Base-by-base conservation (phyloP, 331 rosid species). In the Malus hybrid region DNA sequence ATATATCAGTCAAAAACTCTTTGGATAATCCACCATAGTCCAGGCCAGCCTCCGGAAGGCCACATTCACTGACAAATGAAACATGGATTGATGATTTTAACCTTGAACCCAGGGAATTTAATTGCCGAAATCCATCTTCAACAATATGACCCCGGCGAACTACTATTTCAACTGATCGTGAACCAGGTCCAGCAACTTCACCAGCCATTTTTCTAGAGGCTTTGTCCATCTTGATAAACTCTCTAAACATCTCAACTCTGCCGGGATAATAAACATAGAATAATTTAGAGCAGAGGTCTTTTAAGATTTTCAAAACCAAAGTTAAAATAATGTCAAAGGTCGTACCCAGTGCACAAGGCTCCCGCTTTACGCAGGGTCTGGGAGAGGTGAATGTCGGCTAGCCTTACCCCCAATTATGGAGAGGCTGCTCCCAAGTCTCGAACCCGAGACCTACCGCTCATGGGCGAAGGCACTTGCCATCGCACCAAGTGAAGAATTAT, bases 11-110 rank as follows among this genome's bases (percentile, higher is more conserved):
- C 77, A 95, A 78, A 79, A 95, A 90, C 86, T 94, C 99, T 75
- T 94, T 94, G 24, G 99, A 94, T 79, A 94, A 83, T 74, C 99
- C 99, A 77, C 99, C 99, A 79, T 93, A 95, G 86, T 95, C 99
- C 76, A 92, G 88, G 78, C 99, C 97, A 81, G 97, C 99, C 89
- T 95, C 97, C 3, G 89, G 91, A 75, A 95, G 99, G 79, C 97
- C 97, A 80, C 97, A 92, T 86, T 90, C 99, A 89, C 97, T 92
- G 61, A 95, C 96, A 84, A 95, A 95, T 78, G 97, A 92, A 76
- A 95, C 97, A 62, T 92, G 99, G 82, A 95, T 86, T 53, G 96
- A 86, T 71, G 99, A 92, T 77, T 92, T 94, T 81, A 92, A 85
- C 84, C 77, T 94, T 80, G 97, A 80, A 71, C 99, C 97, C 72